Percentiles rank a stretch among this genome's conserved stretches.
Evolutionary conservation across 345 rosid species (phyloP).

Genomic region (Odontarrhena argentea): DNA sequence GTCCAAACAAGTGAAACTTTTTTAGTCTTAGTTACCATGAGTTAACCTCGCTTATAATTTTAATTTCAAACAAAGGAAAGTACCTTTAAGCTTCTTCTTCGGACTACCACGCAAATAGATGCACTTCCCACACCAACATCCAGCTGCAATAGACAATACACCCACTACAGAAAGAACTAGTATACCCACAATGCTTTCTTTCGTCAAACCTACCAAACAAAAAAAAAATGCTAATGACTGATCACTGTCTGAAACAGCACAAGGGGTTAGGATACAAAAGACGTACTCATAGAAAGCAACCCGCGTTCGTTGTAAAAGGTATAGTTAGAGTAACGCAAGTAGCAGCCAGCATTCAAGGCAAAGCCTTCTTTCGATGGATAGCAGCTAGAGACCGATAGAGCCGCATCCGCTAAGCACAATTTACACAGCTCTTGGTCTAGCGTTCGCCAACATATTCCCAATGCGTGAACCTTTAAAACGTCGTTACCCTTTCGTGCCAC

Average conservation of each 20-base stretch:
- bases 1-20: conserved; percentile 36
- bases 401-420: conserved; percentile 46
- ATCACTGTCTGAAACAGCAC: neutral
- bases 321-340: conserved; percentile 50
- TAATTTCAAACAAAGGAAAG: conserved; percentile 14
- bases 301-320: conserved; percentile 38
- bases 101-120: conserved; percentile 34
- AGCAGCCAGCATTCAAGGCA: conserved; percentile 55
- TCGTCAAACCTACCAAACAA: conserved; percentile 24
- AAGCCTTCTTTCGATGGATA: conserved; percentile 49
- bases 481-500: conserved; percentile 14
- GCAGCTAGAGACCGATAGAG: conserved; percentile 41
- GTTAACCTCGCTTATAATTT: conserved; percentile 4
- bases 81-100: conserved; percentile 39
- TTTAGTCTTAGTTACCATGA: conserved; percentile 24
- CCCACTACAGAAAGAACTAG: conserved; percentile 24
- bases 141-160: conserved; percentile 37
- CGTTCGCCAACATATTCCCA: conserved; percentile 52
- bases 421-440: conserved; percentile 43
- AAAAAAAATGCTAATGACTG: neutral
- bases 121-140: conserved; percentile 42
- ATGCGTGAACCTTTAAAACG: conserved; percentile 39
- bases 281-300: conserved; percentile 31
- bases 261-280: neutral
- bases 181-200: conserved; percentile 10